A percentile compares a stretch with the other conserved stretches of the same genome.
Evolutionary conservation across 148 eudicot genomes (phyloP).

Genomic region (Rhododendron mucronatum): DNA sequence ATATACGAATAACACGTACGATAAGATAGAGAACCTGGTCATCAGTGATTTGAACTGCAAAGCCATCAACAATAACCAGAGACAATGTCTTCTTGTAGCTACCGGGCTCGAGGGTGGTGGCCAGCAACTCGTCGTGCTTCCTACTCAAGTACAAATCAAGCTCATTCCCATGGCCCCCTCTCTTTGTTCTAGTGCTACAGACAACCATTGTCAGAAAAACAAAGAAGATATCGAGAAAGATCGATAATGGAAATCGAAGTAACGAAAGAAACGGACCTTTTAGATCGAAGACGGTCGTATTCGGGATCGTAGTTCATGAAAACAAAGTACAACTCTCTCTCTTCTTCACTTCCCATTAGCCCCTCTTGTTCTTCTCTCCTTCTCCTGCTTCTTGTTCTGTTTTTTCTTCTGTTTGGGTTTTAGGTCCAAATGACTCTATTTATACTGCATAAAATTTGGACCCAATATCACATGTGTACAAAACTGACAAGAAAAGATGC

Average conservation of each 20-base stretch:
- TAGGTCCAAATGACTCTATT: conserved; percentile 20
- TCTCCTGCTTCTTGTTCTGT: not conserved
- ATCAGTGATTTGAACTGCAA: conserved; percentile 64
- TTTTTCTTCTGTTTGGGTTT: not conserved
- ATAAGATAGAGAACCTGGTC: conserved; percentile 43
- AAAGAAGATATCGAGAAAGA: not conserved
- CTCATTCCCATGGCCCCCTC: conserved; percentile 47
- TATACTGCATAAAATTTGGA: conserved; percentile 9
- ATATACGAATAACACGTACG: not conserved
- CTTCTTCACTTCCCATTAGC: conserved; percentile 34
- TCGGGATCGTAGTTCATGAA: conserved; percentile 89
- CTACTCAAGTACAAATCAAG: conserved; percentile 63
- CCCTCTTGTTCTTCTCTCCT: not conserved
- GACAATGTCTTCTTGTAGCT: conserved; percentile 65
- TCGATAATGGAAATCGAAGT: too few species aligned
- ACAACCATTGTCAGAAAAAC: not conserved
- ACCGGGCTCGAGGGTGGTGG: conserved; percentile 47
- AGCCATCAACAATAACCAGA: conserved; percentile 78
- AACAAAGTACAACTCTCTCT: conserved; percentile 56
- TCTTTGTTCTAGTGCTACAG: conserved; percentile 37
- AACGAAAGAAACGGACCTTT: conserved; percentile 28
- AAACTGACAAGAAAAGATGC: not conserved
- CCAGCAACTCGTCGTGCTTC: conserved; percentile 72
- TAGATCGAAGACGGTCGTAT: conserved; percentile 69
- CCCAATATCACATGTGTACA: not conserved